Evolutionary conservation across 495 filamentous ascomycete genomes (phyloP).

Genomic region (Cladorrhinum samala): DNA sequence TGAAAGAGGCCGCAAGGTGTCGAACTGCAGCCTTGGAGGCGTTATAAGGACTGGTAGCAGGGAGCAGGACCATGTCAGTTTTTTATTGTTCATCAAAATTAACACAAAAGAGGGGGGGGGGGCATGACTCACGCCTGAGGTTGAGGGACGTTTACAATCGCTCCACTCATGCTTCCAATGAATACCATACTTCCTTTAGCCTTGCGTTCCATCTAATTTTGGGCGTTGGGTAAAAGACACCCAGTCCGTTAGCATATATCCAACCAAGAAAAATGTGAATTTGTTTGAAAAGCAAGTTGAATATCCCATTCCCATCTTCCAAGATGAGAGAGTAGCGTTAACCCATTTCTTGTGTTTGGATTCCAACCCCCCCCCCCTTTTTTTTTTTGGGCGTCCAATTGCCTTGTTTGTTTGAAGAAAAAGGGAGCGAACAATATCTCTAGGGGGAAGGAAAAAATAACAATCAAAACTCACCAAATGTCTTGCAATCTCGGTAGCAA

Average conservation of each 20-base stretch:
- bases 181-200: constrained; percentile 80
- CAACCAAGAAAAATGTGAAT: no score
- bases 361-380: no score
- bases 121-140: constrained; percentile 58
- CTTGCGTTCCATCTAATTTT: constrained; percentile 60
- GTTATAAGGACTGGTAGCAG: constrained; percentile 61
- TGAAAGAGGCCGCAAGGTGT: constrained; percentile 71
- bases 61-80: not conserved
- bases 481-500: constrained; percentile 75
- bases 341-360: no score
- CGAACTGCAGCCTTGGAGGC: constrained; percentile 83
- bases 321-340: no score
- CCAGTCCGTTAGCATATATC: not conserved
- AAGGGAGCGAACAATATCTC: not conserved
- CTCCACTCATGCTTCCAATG: constrained; percentile 90
- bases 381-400: no score
- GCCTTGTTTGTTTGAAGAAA: no score
- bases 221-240: no score
- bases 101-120: not conserved
- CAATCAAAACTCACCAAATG: constrained; percentile 49
- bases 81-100: not conserved
- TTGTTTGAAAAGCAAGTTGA: no score
- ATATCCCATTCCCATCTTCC: no score
- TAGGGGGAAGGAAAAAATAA: not conserved
- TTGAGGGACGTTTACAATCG: constrained; percentile 91